These are phyloP conservation scores for Teratosphaeria gauchensis DNA, from an alignment of 2,329 filamentous ascomycete species.

Conservation along the genomic window DNA sequence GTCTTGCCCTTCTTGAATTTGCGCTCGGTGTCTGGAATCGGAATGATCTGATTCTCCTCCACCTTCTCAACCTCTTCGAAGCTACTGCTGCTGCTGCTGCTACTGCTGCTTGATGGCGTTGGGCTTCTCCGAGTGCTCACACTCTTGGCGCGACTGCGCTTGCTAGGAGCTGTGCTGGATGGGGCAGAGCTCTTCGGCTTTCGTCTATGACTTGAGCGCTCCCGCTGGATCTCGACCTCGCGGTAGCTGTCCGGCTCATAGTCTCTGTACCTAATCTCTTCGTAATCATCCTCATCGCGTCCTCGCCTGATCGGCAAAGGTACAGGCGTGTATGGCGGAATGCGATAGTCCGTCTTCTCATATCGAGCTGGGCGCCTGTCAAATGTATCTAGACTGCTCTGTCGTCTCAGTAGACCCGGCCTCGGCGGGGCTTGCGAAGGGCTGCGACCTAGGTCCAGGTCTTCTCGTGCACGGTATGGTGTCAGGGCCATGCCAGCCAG, in stretches of 20 bases:
- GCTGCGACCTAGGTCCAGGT: conserved; percentile 35
- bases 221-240: conserved; percentile 39
- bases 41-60: conserved; percentile 10
- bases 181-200: conserved; percentile 13
- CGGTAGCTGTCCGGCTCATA: conserved; percentile 36
- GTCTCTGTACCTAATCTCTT: conserved; percentile 43
- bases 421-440: conserved; percentile 40
- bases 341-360: conserved; percentile 53
- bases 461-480: conserved; percentile 43
- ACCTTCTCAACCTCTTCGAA: conserved; percentile 12
- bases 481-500: conserved; percentile 44
- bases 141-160: conserved; percentile 12
- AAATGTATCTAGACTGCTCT: conserved; percentile 84
- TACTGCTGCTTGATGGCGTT: conserved; percentile 34
- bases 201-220: conserved; percentile 31
- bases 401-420: conserved; percentile 64
- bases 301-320: conserved; percentile 50
- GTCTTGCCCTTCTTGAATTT: conserved; percentile 66
- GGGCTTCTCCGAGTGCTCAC: conserved; percentile 10
- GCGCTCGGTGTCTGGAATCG: conserved; percentile 10
- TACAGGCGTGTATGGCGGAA: conserved; percentile 57
- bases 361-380: conserved; percentile 61
- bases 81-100: conserved; percentile 17
- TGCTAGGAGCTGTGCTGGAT: conserved; percentile 9
- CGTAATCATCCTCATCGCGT: conserved; percentile 53